Percentiles rank a stretch among this genome's conserved stretches.
Conservation (phyloP, 345 rosid genomes). For the Anacardium occidentale region DNA sequence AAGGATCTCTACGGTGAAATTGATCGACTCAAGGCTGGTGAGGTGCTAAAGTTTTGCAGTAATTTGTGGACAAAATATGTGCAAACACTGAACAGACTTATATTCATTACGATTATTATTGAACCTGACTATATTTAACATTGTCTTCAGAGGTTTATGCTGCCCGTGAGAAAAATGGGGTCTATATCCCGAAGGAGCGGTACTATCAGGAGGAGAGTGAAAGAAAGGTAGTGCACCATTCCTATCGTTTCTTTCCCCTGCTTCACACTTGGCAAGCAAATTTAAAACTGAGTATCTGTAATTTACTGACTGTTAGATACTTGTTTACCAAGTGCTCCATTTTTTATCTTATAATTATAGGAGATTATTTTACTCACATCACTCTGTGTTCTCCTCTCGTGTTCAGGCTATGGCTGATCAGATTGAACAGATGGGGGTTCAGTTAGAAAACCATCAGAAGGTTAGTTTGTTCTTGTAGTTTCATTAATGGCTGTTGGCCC, state of each 20-base stretch:
- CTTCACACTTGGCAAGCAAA: background rate
- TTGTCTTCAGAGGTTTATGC: slow-evolving; percentile 83
- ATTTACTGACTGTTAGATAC: background rate
- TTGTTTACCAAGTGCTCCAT: background rate
- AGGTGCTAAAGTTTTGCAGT: slow-evolving; percentile 21
- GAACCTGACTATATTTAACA: background rate
- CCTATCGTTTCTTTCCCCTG: background rate
- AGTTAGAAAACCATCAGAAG: slow-evolving; percentile 71
- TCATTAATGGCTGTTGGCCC: background rate
- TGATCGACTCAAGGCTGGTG: slow-evolving; percentile 95
- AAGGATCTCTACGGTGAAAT: slow-evolving; percentile 99
- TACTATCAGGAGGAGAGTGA: slow-evolving; percentile 97
- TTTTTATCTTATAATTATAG: background rate
- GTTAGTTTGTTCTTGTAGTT: slow-evolving; percentile 38
- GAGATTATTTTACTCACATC: background rate
- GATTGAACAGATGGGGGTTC: slow-evolving; percentile 79
- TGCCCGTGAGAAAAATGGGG: slow-evolving; percentile 96
- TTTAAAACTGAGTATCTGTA: background rate
- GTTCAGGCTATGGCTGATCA: slow-evolving; percentile 88
- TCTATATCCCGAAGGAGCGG: slow-evolving; percentile 91
- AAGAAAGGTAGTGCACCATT: slow-evolving; percentile 58
- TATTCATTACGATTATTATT: background rate
- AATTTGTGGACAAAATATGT: background rate
- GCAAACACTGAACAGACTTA: background rate
- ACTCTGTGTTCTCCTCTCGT: slow-evolving; percentile 10